Conservation (phyloP, 2,329 filamentous ascomycete species). For the Boeremia exigua region DNA sequence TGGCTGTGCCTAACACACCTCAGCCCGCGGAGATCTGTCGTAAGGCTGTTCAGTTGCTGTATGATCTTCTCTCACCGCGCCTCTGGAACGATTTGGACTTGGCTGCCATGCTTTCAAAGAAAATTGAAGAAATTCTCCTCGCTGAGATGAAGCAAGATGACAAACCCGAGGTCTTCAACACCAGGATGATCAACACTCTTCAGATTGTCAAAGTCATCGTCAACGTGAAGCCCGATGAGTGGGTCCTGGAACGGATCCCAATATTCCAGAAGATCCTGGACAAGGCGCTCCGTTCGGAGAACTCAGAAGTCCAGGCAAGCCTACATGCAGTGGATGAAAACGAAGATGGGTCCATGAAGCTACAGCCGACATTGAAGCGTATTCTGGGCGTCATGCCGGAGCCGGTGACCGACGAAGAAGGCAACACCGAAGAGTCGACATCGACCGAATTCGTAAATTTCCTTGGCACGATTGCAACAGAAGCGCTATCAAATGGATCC, state of each 20-base stretch:
- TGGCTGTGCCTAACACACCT: slow-evolving; percentile 48
- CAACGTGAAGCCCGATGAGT: slow-evolving; percentile 86
- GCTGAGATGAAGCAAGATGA: slow-evolving; percentile 66
- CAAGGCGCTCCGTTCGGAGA: slow-evolving; percentile 85
- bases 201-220: slow-evolving; percentile 91
- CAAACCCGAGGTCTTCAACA: slow-evolving; percentile 74
- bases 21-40: slow-evolving; percentile 79
- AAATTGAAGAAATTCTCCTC: slow-evolving; percentile 83
- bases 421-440: slow-evolving; percentile 74
- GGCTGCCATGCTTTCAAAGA: slow-evolving; percentile 82
- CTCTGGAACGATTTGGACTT: slow-evolving; percentile 94
- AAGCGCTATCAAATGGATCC: slow-evolving; percentile 80
- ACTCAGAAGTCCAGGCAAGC: slow-evolving; percentile 91
- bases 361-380: slow-evolving; percentile 78
- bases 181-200: slow-evolving; percentile 89
- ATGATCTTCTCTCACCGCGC: slow-evolving; percentile 82
- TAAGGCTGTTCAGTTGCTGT: slow-evolving; percentile 80
- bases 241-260: slow-evolving; percentile 80
- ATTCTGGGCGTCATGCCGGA: slow-evolving; percentile 87
- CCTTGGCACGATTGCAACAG: slow-evolving; percentile 83
- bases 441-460: slow-evolving; percentile 88
- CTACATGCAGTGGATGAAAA: slow-evolving; percentile 77
- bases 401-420: slow-evolving; percentile 83
- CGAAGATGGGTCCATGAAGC: slow-evolving; percentile 62
- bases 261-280: slow-evolving; percentile 87